phyloP scores from a whole-genome alignment of 352 stramenopile species.

The Phytopythium delawarense region DNA sequence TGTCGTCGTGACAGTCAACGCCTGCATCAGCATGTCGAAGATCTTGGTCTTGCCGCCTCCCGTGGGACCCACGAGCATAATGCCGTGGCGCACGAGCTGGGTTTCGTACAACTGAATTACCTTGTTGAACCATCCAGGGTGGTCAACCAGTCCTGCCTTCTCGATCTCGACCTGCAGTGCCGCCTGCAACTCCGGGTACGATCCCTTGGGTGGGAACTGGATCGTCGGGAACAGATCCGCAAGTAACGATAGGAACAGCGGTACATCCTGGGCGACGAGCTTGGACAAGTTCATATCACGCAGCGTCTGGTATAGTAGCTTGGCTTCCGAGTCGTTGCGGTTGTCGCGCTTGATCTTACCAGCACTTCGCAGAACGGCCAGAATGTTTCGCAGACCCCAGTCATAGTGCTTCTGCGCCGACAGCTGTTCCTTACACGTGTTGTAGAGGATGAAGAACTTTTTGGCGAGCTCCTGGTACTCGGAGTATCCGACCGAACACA shows the following conservation, averaged over 20 bases:
- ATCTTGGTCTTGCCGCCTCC: slow-evolving; percentile 98
- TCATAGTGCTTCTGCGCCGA: slow-evolving; percentile 93
- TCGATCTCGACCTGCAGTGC: slow-evolving; percentile 88
- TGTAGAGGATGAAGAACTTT: slow-evolving; percentile 92
- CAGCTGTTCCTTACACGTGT: slow-evolving; percentile 90
- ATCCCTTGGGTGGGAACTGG: slow-evolving; percentile 87
- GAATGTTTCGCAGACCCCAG: slow-evolving; percentile 89
- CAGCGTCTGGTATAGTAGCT: slow-evolving; percentile 87
- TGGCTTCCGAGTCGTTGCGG: slow-evolving; percentile 83
- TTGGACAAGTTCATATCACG: slow-evolving; percentile 99
- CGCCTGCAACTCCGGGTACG: slow-evolving; percentile 94
- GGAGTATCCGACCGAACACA: slow-evolving; percentile 92
- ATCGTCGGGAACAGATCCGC: slow-evolving; percentile 96
- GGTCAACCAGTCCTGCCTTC: slow-evolving; percentile 88
- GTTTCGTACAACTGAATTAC: slow-evolving; percentile 98
- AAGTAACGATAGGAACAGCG: slow-evolving; percentile 95
- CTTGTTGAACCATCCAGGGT: slow-evolving; percentile 91
- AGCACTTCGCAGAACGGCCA: slow-evolving; percentile 84
- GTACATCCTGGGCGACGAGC: slow-evolving; percentile 97
- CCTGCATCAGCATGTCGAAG: slow-evolving; percentile 93
- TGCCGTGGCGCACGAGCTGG: slow-evolving; percentile 96
- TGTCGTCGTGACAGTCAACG: slow-evolving; percentile 89
- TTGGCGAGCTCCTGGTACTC: slow-evolving; percentile 90
- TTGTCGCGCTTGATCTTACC: slow-evolving; percentile 91
- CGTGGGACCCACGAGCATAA: slow-evolving; percentile 98